Evolutionary conservation across 2,329 filamentous ascomycete species (phyloP).

Genomic region (Pseudopyricularia javanii): DNA sequence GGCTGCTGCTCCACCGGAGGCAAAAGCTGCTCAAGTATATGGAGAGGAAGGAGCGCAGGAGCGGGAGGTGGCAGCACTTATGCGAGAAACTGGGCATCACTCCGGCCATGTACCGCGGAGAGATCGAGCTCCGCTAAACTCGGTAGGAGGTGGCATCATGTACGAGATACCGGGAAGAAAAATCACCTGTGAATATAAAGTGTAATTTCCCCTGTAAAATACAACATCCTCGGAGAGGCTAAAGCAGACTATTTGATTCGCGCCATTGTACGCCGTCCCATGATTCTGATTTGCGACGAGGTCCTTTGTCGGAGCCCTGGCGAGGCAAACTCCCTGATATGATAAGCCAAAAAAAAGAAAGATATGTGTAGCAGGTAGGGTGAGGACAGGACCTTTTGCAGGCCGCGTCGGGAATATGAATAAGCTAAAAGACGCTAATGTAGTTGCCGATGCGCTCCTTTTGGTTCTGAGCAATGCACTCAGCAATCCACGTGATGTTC

Average conservation of each 20-base stretch:
- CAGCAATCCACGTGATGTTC: conserved; percentile 98
- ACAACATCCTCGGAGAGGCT: conserved; percentile 1
- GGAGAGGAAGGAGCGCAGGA: conserved; percentile 79
- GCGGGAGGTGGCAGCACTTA: conserved; percentile 79
- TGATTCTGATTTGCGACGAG: neutral
- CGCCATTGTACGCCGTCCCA: neutral
- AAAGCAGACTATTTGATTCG: neutral
- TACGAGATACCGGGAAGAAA: conserved; percentile 12
- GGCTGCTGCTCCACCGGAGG: conserved; percentile 73
- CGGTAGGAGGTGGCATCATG: conserved; percentile 8
- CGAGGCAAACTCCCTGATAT: neutral
- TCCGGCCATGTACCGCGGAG: conserved; percentile 78
- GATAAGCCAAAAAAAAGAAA: neutral
- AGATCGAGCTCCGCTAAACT: conserved; percentile 52
- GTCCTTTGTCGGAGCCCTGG: neutral
- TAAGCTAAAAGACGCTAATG: conserved; percentile 70
- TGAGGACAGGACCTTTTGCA: neutral
- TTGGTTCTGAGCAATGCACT: conserved; percentile 99
- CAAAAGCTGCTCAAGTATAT: conserved; percentile 85
- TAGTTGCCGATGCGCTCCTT: conserved; percentile 98
- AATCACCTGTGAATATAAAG: conserved; percentile 18
- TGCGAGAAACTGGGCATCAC: conserved; percentile 74
- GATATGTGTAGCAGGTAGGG: neutral
- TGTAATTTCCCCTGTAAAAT: conserved; percentile 4
- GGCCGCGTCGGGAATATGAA: conserved; percentile 2